Conservation (phyloP, 805 yeast species). For the Nakazawaea peltata region DNA sequence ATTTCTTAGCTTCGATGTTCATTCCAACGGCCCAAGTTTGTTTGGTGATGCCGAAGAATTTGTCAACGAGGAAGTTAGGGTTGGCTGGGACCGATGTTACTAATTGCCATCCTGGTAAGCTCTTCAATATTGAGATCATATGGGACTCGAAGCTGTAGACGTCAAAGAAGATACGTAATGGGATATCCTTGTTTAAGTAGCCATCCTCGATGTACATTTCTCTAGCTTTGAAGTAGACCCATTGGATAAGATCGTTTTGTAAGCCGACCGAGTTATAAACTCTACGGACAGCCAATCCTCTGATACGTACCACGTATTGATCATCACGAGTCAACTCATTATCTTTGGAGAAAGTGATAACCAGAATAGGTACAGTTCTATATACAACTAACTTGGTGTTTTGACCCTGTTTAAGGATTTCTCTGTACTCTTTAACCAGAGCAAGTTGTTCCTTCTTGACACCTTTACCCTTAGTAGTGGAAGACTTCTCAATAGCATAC, state of each 20-base stretch:
- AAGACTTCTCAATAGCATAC: too few relatives aligned
- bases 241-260: constrained; percentile 51
- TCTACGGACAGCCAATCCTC: constrained; percentile 56
- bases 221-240: constrained; percentile 30
- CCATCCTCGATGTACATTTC: constrained; percentile 9
- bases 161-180: constrained; percentile 9
- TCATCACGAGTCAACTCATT: constrained; percentile 33
- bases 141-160: constrained; percentile 5
- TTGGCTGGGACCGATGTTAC: not conserved
- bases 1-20: constrained; percentile 3
- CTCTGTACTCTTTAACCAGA: constrained; percentile 9
- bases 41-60: constrained; percentile 1
- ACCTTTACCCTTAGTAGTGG: constrained; percentile 7
- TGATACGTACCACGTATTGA: constrained; percentile 41
- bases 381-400: constrained; percentile 52
- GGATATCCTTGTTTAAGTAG: constrained; percentile 2
- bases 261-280: constrained; percentile 62
- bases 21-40: constrained; percentile 9
- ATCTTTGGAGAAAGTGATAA: constrained; percentile 30
- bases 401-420: constrained; percentile 28
- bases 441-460: constrained; percentile 14
- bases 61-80: not conserved
- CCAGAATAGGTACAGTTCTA: constrained; percentile 67
- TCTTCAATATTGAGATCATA: constrained; percentile 1
- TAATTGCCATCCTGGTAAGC: constrained; percentile 8